Percentiles rank a stretch among this genome's conserved stretches.
Evolutionary conservation across 1,139 yeast genomes (phyloP).

Genomic region (Citeromyces hawaiiensis): DNA sequence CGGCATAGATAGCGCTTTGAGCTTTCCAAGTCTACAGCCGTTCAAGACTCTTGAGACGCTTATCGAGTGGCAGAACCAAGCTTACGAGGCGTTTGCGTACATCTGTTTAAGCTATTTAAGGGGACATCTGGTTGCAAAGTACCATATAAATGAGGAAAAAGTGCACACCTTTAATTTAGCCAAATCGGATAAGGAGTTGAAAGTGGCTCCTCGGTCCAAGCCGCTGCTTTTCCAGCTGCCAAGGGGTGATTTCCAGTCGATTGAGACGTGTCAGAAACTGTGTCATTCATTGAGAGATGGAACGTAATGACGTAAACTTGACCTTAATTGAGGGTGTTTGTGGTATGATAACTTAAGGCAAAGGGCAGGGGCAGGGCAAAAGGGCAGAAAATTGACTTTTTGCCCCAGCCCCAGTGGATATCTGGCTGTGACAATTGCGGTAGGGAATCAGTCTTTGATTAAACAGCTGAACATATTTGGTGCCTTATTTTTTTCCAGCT

Average conservation of each 20-base stretch:
- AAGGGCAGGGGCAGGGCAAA: too few species aligned
- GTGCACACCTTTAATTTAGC: slow-evolving; percentile 11
- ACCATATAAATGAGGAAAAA: slow-evolving; percentile 13
- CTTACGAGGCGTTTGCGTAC: slow-evolving; percentile 13
- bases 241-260: background rate
- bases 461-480: too few species aligned
- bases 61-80: slow-evolving; percentile 8
- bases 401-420: too few species aligned
- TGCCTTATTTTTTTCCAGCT: too few species aligned
- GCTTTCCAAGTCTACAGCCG: slow-evolving; percentile 1
- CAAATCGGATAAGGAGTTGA: slow-evolving; percentile 2
- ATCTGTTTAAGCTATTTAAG: slow-evolving; percentile 13
- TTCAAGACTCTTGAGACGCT: slow-evolving; percentile 23
- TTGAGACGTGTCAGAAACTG: background rate
- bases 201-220: background rate
- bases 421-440: too few species aligned
- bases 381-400: too few species aligned
- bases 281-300: background rate
- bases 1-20: slow-evolving; percentile 11
- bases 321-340: too few species aligned
- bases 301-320: too few species aligned
- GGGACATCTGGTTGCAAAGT: slow-evolving; percentile 13
- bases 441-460: too few species aligned
- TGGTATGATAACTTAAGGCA: too few species aligned
- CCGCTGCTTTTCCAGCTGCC: background rate